phyloP scores from a whole-genome alignment of 1,284 basidiomycete genomes.

The Rhodotorula sp. region DNA sequence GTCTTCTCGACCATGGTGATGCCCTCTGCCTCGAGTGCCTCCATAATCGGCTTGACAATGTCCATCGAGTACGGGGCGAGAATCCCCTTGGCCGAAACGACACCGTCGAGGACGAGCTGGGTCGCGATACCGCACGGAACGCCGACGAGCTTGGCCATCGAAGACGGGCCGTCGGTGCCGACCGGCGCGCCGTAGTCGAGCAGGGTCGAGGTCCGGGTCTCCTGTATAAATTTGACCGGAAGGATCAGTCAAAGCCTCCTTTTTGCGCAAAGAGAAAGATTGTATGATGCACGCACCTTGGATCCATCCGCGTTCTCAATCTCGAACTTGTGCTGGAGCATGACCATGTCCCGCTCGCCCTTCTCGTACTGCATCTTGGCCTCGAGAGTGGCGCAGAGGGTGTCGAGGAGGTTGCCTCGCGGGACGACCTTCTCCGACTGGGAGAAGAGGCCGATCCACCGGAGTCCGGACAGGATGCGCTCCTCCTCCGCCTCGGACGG shows the following conservation, averaged over 20 bases:
- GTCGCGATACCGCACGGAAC: slow-evolving; percentile 91
- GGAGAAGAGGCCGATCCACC: slow-evolving; percentile 93
- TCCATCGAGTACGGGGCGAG: slow-evolving; percentile 57
- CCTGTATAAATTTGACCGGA: slow-evolving; percentile 51
- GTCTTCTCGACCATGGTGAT: slow-evolving; percentile 66
- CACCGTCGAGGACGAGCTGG: slow-evolving; percentile 56
- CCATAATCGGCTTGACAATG: slow-evolving; percentile 64
- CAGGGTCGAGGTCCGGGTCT: slow-evolving; percentile 86
- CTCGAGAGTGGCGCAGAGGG: slow-evolving; percentile 88
- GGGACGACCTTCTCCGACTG: slow-evolving; percentile 60
- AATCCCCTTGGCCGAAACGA: slow-evolving; percentile 75
- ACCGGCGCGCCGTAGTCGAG: slow-evolving; percentile 78
- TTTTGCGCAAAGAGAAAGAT: background rate
- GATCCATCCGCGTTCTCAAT: slow-evolving; percentile 81
- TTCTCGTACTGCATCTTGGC: slow-evolving; percentile 84
- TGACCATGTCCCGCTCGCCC: slow-evolving; percentile 92
- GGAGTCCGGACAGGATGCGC: slow-evolving; percentile 80
- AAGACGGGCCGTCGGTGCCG: slow-evolving; percentile 61
- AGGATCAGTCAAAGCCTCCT: background rate
- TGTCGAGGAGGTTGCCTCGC: slow-evolving; percentile 84
- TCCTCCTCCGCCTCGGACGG: slow-evolving; percentile 64
- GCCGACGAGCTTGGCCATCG: slow-evolving; percentile 88
- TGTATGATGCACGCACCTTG: slow-evolving; percentile 54
- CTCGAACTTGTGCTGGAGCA: slow-evolving; percentile 96
- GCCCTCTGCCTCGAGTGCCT: slow-evolving; percentile 69